These are phyloP conservation scores for Pichia sp. DNA, from an alignment of 1,139 yeast species.

Conservation along the genomic window DNA sequence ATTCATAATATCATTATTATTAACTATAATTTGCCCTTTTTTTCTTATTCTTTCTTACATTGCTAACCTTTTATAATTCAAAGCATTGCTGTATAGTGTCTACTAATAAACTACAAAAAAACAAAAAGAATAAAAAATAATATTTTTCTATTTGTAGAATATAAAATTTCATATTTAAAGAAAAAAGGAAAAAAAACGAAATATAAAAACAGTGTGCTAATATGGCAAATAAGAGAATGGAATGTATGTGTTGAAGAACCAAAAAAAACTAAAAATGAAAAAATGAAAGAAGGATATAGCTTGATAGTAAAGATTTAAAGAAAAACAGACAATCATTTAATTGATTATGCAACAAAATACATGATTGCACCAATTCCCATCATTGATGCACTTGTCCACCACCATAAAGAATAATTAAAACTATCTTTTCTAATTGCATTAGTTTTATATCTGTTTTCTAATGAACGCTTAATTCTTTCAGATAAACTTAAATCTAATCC, in stretches of 20 bases:
- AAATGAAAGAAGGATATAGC: not conserved
- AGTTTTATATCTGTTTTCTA: constrained; percentile 76
- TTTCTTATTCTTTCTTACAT: not conserved
- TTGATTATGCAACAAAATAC: constrained; percentile 7
- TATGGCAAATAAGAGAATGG: not conserved
- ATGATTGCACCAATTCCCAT: constrained; percentile 36
- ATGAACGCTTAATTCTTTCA: constrained; percentile 52
- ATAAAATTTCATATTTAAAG: not conserved
- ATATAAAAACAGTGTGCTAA: not conserved
- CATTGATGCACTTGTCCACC: constrained; percentile 41
- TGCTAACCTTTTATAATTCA: not conserved
- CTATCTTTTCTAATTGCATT: constrained; percentile 52
- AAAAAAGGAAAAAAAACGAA: not conserved
- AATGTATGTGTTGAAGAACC: not conserved
- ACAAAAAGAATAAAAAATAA: not conserved
- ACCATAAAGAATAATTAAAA: constrained; percentile 43
- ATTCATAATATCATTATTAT: not conserved
- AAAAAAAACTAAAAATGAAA: not conserved
- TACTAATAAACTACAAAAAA: not conserved
- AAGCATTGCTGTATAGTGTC: not conserved
- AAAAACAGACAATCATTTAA: not conserved
- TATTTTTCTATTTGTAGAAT: not conserved
- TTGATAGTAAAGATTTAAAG: not conserved
- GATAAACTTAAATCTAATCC: constrained; percentile 21
- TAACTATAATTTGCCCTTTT: not conserved